Base-by-base conservation (phyloP, 2,329 filamentous ascomycete species). In the Aspergillus calidoustus region DNA sequence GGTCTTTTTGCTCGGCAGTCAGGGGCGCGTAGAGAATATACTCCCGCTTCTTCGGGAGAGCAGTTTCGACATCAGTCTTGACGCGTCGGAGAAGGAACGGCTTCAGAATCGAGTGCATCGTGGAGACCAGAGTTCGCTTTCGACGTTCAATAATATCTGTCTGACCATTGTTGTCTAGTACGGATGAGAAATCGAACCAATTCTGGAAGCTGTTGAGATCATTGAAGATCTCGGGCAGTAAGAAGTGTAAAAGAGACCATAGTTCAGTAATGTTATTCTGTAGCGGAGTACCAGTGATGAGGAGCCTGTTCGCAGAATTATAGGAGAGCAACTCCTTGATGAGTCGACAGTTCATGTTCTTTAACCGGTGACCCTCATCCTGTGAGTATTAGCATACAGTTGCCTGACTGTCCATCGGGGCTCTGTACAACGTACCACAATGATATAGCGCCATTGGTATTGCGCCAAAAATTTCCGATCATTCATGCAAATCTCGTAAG, bases 361-460 rank as follows among this genome's bases (percentile, higher is more conserved):
- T 99, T 84, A 99, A 89, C 1, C 95, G 90, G 74, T 99, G 95
- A 0, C 95, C 95, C 78, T 99, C 95, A 68, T 99, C 94, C 88
- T 91, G 61, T 22, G 25, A 28, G 15, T 50, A 48, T 72, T 65
- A 72, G 68, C 38, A 34, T 60, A 8, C 6, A 34, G 23, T 25
- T 15, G 46, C 30, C 3, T 15, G 19, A 31, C 28, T 34, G 11
- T 4, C 23, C 31, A 19, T 6, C 15, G 11, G 4, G 9, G 22
- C 31, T 15, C 7, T 28, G 15, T 19, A 30, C 19, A 38, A 73
- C 72, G 65, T 78, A 90, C 89, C 64, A 99, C 96, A 67, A 99
- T 95, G 71, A 99, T 97, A 69, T 97, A 97, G 57, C 96, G 92
- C 95, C 95, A 99, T 41, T 93, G 90, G 60, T 96, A 94, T 60